A percentile compares a stretch with the other conserved stretches of the same genome.
These are phyloP conservation scores for Neofusicoccum kwambonambiense DNA, from an alignment of 2,329 filamentous ascomycete genomes.

Conservation along the genomic window DNA sequence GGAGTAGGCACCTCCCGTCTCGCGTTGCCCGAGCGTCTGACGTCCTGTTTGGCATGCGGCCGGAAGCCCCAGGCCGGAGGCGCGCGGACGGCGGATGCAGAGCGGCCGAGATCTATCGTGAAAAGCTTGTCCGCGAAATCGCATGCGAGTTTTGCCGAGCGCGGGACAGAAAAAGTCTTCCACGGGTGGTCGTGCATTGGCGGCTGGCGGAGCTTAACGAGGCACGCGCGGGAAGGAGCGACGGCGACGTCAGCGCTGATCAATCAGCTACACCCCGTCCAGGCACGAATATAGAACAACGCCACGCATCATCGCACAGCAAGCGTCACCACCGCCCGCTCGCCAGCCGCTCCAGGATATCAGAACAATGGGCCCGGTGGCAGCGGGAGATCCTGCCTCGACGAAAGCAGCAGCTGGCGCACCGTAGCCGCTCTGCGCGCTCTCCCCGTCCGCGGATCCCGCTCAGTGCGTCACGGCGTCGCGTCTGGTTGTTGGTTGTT, in stretches of 20 bases:
- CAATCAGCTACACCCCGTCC: neutral
- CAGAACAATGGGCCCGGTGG: neutral
- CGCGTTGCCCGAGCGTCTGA: neutral
- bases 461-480: neutral
- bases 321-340: neutral
- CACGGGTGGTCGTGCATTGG: no score
- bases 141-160: neutral
- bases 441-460: neutral
- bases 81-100: neutral
- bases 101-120: neutral
- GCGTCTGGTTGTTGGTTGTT: neutral
- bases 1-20: neutral
- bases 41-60: neutral
- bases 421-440: neutral
- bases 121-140: neutral
- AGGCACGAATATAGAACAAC: neutral
- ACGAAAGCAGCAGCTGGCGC: neutral
- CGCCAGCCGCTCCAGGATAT: neutral
- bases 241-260: conserved; percentile 9
- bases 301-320: neutral
- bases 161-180: neutral
- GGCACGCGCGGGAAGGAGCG: no score
- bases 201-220: no score
- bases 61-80: neutral
- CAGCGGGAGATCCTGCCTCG: neutral